Conservation (phyloP, 2,329 filamentous ascomycete species). For the Penicillium sp. region DNA sequence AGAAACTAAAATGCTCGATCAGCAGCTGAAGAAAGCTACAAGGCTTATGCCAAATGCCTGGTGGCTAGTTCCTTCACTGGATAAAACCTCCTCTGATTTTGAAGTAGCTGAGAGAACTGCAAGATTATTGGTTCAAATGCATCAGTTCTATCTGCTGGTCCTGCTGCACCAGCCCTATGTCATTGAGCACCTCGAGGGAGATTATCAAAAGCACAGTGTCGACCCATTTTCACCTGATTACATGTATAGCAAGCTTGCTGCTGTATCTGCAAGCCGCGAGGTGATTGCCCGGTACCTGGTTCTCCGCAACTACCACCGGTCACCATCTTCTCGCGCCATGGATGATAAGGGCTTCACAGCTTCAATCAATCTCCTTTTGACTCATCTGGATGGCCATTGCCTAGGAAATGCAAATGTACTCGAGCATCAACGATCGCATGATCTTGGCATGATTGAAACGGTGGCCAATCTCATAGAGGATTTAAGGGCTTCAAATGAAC, state of each 20-base stretch:
- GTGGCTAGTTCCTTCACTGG: slow-evolving; percentile 9
- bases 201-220: background rate
- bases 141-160: slow-evolving; percentile 23
- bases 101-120: slow-evolving; percentile 11
- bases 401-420: slow-evolving; percentile 2
- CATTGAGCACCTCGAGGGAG: background rate
- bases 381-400: slow-evolving; percentile 18
- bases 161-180: slow-evolving; percentile 24
- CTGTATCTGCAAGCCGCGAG: slow-evolving; percentile 20
- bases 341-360: slow-evolving; percentile 21
- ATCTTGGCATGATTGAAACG: slow-evolving; percentile 6
- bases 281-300: slow-evolving; percentile 15
- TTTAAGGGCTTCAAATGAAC: background rate
- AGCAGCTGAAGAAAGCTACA: slow-evolving; percentile 16
- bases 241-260: slow-evolving; percentile 16
- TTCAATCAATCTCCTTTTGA: slow-evolving; percentile 17
- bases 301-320: slow-evolving; percentile 15
- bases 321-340: slow-evolving; percentile 16
- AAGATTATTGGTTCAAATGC: slow-evolving; percentile 19
- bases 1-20: slow-evolving; percentile 20
- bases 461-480: slow-evolving; percentile 5
- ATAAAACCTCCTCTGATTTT: background rate
- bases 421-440: slow-evolving; percentile 9
- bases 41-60: slow-evolving; percentile 14
- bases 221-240: background rate